These are phyloP conservation scores for Hyaloscypha variabilis DNA, from an alignment of 495 filamentous ascomycete genomes.

Conservation along the genomic window DNA sequence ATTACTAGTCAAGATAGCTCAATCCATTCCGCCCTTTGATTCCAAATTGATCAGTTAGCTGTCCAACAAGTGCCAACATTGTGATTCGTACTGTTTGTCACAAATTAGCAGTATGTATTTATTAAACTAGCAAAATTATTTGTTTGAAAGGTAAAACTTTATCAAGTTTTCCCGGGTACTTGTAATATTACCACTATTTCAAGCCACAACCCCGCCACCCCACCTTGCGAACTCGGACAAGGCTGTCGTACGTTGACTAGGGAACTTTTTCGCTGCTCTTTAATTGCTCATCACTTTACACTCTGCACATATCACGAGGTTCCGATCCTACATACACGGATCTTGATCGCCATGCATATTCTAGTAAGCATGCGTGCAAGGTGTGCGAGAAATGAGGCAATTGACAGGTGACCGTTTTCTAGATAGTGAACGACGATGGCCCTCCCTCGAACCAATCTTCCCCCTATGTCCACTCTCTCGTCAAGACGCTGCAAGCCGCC, in stretches of 20 bases:
- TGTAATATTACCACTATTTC: too few species aligned
- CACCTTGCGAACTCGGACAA: constrained; percentile 18
- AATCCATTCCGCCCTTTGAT: too few species aligned
- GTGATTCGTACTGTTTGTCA: too few species aligned
- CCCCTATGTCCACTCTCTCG: constrained; percentile 88
- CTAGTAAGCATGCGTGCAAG: constrained; percentile 30
- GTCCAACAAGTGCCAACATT: too few species aligned
- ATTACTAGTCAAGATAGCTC: too few species aligned
- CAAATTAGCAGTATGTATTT: too few species aligned
- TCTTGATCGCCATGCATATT: constrained; percentile 37
- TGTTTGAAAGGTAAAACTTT: too few species aligned
- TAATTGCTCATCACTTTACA: constrained; percentile 3
- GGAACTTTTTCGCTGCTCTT: constrained; percentile 8
- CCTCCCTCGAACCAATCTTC: constrained; percentile 89
- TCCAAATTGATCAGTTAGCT: too few species aligned
- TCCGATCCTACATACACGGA: background rate
- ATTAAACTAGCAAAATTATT: too few species aligned
- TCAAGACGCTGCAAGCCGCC: constrained; percentile 71
- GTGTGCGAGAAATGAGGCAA: constrained; percentile 21
- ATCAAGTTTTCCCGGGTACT: too few species aligned
- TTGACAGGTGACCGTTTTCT: constrained; percentile 75
- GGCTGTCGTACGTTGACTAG: background rate
- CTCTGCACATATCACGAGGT: background rate
- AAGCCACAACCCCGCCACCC: constrained; percentile 18
- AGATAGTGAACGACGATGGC: constrained; percentile 94